Percentiles rank a stretch among this genome's conserved stretches.
Evolutionary conservation across 768 basidiomycete species (phyloP).

Genomic region (Calvatia gigantea): DNA sequence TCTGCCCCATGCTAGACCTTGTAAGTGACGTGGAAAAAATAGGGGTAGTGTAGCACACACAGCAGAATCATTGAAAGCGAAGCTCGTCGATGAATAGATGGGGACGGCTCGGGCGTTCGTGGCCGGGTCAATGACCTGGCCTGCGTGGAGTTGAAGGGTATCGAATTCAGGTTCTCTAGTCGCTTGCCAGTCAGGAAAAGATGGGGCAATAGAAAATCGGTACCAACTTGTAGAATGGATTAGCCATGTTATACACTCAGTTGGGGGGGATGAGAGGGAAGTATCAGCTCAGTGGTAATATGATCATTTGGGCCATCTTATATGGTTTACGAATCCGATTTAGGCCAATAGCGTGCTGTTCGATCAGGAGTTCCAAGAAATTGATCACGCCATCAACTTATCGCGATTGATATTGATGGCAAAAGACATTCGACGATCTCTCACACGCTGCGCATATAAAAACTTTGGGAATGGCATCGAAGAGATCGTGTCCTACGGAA

Average conservation of each 20-base stretch:
- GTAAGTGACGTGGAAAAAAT: not conserved
- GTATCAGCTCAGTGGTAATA: not conserved
- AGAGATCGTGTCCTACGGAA: too few relatives aligned
- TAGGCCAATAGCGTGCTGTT: constrained; percentile 6
- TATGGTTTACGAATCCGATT: not conserved
- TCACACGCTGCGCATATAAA: too few relatives aligned
- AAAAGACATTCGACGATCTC: too few relatives aligned
- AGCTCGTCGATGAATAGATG: constrained; percentile 73
- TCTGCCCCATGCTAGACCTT: constrained; percentile 60
- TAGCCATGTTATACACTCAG: constrained; percentile 24
- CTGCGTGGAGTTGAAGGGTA: constrained; percentile 77
- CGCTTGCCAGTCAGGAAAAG: not conserved
- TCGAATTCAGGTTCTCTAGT: constrained; percentile 67
- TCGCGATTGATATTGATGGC: not conserved
- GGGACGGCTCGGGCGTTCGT: constrained; percentile 76
- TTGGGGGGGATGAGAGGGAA: constrained; percentile 4
- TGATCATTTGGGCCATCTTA: not conserved
- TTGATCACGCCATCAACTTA: constrained; percentile 7
- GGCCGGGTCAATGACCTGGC: constrained; percentile 57
- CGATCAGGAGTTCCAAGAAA: not conserved
- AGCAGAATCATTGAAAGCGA: constrained; percentile 68
- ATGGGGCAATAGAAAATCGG: not conserved
- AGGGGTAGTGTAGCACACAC: constrained; percentile 28
- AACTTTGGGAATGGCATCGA: too few relatives aligned
- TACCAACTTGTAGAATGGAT: constrained; percentile 34